Conservation (phyloP, 805 yeast species). For the Pichia occidentalis region DNA sequence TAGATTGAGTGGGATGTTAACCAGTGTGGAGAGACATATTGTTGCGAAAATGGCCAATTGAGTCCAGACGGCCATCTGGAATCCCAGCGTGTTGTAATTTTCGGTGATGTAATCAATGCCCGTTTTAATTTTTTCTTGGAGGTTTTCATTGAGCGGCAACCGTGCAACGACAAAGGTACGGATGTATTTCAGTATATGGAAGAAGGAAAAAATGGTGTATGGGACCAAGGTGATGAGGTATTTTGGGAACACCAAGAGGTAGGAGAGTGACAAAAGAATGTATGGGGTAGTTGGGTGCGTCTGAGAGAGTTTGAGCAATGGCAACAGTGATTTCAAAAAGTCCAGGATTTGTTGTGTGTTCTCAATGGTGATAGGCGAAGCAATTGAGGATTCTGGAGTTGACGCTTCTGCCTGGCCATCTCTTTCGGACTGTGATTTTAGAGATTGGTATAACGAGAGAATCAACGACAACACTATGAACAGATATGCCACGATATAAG, state of each 20-base stretch:
- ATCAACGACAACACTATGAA: constrained; percentile 72
- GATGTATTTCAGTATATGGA: constrained; percentile 72
- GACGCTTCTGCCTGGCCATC: constrained; percentile 18
- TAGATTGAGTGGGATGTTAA: constrained; percentile 12
- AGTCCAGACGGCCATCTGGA: constrained; percentile 52
- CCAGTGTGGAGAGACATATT: constrained; percentile 33
- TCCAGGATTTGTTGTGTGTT: not conserved
- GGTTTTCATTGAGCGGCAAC: constrained; percentile 28
- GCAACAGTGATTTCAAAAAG: constrained; percentile 2
- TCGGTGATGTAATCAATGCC: constrained; percentile 40
- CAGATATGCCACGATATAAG: constrained; percentile 55
- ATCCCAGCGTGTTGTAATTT: constrained; percentile 50
- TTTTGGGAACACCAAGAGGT: constrained; percentile 53
- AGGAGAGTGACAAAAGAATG: constrained; percentile 46
- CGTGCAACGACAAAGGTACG: constrained; percentile 64
- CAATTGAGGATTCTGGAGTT: constrained; percentile 16
- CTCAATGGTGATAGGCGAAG: constrained; percentile 5
- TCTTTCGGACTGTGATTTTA: constrained; percentile 27
- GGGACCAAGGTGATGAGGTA: constrained; percentile 62
- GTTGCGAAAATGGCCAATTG: constrained; percentile 34
- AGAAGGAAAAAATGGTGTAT: constrained; percentile 67
- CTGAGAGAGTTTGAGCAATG: constrained; percentile 10
- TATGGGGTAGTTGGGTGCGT: constrained; percentile 41
- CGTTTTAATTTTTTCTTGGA: constrained; percentile 11
- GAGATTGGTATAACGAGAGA: constrained; percentile 62